Conservation (phyloP, 768 basidiomycete species). For the Lanmaoa pseudosensibilis region DNA sequence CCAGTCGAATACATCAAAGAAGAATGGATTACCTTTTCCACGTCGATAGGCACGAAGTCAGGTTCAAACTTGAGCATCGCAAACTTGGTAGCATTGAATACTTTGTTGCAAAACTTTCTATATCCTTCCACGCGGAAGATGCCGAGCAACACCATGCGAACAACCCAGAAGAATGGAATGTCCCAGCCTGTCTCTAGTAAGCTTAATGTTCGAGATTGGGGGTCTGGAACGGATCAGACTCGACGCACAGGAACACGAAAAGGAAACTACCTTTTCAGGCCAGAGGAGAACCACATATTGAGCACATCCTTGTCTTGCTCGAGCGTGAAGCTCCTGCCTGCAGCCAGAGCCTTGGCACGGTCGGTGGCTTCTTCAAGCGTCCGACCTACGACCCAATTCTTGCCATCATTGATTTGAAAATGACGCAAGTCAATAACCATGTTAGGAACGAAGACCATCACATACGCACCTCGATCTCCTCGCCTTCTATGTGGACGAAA, state of each 20-base stretch:
- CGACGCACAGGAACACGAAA: background rate
- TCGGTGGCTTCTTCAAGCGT: conserved; percentile 72
- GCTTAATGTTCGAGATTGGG: conserved; percentile 71
- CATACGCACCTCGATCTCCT: conserved; percentile 57
- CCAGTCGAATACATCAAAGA: background rate
- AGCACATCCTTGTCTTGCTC: conserved; percentile 96
- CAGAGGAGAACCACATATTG: conserved; percentile 99
- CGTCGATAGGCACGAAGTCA: conserved; percentile 71
- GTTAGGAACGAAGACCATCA: background rate
- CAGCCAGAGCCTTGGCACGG: conserved; percentile 69
- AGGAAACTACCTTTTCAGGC: conserved; percentile 71
- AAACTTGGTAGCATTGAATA: conserved; percentile 98
- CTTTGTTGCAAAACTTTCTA: conserved; percentile 99
- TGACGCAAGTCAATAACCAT: background rate
- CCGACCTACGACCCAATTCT: conserved; percentile 94
- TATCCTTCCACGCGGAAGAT: conserved; percentile 96
- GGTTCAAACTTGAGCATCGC: conserved; percentile 97
- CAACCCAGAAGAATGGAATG: conserved; percentile 99
- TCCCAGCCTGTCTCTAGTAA: conserved; percentile 99
- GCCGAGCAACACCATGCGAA: conserved; percentile 95
- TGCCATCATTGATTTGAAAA: conserved; percentile 60
- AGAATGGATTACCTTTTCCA: conserved; percentile 54
- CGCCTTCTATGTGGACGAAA: conserved; percentile 82
- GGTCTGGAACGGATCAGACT: conserved; percentile 49
- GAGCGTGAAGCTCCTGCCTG: conserved; percentile 65